These are phyloP conservation scores for Tuber microsphaerosporum DNA, from an alignment of 495 filamentous ascomycete genomes.

Conservation along the genomic window DNA sequence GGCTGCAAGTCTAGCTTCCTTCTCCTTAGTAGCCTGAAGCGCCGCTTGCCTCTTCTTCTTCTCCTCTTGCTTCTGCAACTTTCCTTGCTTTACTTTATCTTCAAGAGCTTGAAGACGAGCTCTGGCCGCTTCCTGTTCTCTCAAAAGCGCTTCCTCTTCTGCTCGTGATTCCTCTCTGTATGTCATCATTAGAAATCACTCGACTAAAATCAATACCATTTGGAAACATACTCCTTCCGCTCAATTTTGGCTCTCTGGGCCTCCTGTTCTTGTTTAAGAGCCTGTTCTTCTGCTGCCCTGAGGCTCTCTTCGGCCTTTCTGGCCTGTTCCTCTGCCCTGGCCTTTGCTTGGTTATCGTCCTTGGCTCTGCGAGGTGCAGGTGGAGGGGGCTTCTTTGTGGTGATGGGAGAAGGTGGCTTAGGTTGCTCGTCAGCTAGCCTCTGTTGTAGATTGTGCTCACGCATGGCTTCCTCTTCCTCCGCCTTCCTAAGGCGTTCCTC, in stretches of 20 bases:
- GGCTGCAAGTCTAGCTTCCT: constrained; percentile 73
- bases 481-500: constrained; percentile 79
- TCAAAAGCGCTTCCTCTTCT: constrained; percentile 71
- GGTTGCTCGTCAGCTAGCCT: constrained; percentile 77
- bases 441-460: constrained; percentile 79
- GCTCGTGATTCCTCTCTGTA: constrained; percentile 64
- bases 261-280: constrained; percentile 58
- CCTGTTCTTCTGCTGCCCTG: constrained; percentile 50
- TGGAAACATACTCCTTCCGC: constrained; percentile 70
- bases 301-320: constrained; percentile 53
- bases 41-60: constrained; percentile 77
- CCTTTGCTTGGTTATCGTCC: constrained; percentile 52
- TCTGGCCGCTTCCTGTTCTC: constrained; percentile 72
- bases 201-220: not conserved
- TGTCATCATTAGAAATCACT: constrained; percentile 40
- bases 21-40: constrained; percentile 74
- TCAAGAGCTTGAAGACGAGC: constrained; percentile 81
- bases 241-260: constrained; percentile 66
- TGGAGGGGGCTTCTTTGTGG: constrained; percentile 74
- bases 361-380: constrained; percentile 74
- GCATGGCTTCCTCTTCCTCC: constrained; percentile 88
- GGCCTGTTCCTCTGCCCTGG: constrained; percentile 48
- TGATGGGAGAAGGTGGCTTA: constrained; percentile 51
- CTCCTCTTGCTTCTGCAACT: constrained; percentile 95
- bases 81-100: constrained; percentile 86